Evolutionary conservation across 2,329 filamentous ascomycete species (phyloP), one percentile per base, ranked within the genome.

Genomic region (Pezizomycotina sp.): DNA sequence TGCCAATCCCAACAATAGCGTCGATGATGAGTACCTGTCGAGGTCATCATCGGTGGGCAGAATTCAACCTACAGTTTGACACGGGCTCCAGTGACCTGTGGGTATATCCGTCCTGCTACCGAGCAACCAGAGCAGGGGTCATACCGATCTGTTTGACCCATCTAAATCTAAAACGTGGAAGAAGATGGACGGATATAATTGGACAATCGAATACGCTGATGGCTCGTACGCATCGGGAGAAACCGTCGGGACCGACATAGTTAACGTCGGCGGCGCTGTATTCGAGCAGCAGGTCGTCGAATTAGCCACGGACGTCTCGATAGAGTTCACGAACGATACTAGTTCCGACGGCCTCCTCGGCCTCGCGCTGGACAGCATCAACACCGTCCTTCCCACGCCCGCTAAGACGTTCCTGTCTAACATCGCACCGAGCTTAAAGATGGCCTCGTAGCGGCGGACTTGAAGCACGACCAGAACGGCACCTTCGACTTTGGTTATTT

Each of bases 341-440:
- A 58, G 62, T 46, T 72, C 65, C 46, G 72, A 76, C 53, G 76
- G 76, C n/a, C 64, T 81, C 4, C 60, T 81, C 15, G 76, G 76
- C 7, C 65, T 80, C 16, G 74, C 66, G 4, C 79, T 76, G 52
- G 67, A 65, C 39, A 62, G 56, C 21, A 62, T 77, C 54, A 80
- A 78, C 53, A 74, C 68, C 2, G 66, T 78, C 39, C 53, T 64
- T 52, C 74, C 75, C 1, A 58, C 62, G 13, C 59, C 62, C 43
- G 72, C 77, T 47, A 74, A 72, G 56, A 81, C 75, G 8, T 82
- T 80, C 56, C 79, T 81, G 53, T 74, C 77, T 50, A 81, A 77
- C 53, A 60, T 77, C 47, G 66, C 68, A 55, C 46, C 55, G 56
- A 60, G 12, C 66, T 82, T 16, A 64, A 68, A 21, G 58, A 68